These are phyloP conservation scores for Metschnikowia shivogae DNA, from an alignment of 805 yeast genomes.

Conservation along the genomic window DNA sequence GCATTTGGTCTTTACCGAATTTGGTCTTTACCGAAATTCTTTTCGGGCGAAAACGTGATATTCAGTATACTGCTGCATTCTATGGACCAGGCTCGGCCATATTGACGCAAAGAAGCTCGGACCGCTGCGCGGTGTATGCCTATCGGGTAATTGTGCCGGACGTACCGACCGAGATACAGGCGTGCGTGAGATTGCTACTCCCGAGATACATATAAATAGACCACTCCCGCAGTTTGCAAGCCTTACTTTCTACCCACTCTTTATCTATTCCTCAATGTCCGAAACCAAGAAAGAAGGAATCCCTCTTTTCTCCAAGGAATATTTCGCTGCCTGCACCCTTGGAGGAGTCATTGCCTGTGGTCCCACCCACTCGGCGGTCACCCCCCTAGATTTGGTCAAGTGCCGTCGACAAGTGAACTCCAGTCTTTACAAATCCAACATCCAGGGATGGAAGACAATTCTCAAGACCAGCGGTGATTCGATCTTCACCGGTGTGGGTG, in stretches of 20 bases:
- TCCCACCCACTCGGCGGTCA: constrained; percentile 90
- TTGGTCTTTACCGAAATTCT: no score
- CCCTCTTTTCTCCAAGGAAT: constrained; percentile 55
- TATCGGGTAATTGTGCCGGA: constrained; percentile 1
- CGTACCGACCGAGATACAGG: constrained; percentile 5
- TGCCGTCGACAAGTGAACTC: constrained; percentile 89
- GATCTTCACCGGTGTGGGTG: constrained; percentile 84
- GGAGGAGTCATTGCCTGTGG: constrained; percentile 92
- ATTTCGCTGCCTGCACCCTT: constrained; percentile 66
- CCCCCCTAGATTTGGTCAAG: constrained; percentile 91
- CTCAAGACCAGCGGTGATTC: constrained; percentile 74
- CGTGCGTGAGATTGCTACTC: constrained; percentile 6
- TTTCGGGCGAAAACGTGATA: no score
- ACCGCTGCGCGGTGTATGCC: not conserved
- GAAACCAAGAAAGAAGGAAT: constrained; percentile 30
- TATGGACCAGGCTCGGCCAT: not conserved
- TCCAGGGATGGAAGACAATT: constrained; percentile 79
- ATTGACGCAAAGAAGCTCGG: constrained; percentile 1
- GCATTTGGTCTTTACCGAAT: no score
- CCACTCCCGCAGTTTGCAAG: not conserved
- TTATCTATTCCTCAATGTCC: constrained; percentile 2
- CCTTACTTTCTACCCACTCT: not conserved
- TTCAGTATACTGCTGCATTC: no score
- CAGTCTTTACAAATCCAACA: constrained; percentile 63
- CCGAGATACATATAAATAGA: not conserved